phyloP scores from a whole-genome alignment of 2,329 filamentous ascomycete genomes.

The Amauroascus niger region DNA sequence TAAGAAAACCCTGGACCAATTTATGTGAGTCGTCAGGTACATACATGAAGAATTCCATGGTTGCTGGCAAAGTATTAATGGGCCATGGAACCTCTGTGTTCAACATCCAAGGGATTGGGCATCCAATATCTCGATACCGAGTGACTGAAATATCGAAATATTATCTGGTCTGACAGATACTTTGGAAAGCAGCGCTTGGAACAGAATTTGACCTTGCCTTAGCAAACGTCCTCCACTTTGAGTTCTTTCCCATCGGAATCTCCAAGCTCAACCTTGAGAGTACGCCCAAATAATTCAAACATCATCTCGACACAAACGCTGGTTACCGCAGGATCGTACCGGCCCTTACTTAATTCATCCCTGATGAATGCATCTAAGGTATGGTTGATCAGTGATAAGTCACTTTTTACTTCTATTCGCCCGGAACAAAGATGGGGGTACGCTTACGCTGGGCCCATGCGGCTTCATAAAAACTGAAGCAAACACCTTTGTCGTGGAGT shows the following conservation, averaged over 20 bases:
- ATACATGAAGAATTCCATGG: neutral
- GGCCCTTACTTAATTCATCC: constrained; percentile 85
- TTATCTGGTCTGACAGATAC: too few species aligned
- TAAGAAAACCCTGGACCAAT: neutral
- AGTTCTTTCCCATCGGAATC: constrained; percentile 51
- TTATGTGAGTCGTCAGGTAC: neutral
- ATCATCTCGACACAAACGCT: constrained; percentile 88
- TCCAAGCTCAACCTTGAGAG: constrained; percentile 69
- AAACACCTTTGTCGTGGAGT: constrained; percentile 62
- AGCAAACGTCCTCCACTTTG: constrained; percentile 65
- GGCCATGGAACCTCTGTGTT: neutral
- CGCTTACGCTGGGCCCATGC: constrained; percentile 75
- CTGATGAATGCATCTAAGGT: constrained; percentile 71
- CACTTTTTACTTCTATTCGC: neutral
- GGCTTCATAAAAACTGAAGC: constrained; percentile 76
- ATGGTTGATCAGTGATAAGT: neutral
- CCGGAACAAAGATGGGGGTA: neutral
- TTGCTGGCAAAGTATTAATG: neutral
- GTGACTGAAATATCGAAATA: too few species aligned
- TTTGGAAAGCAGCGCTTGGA: neutral
- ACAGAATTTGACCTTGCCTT: constrained; percentile 12
- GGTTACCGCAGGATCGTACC: constrained; percentile 78
- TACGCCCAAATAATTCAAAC: constrained; percentile 71
- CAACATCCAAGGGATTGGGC: neutral
- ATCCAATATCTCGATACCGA: too few species aligned